Conservation (phyloP, 495 filamentous ascomycete species). For the Trichoderma reesei region DNA sequence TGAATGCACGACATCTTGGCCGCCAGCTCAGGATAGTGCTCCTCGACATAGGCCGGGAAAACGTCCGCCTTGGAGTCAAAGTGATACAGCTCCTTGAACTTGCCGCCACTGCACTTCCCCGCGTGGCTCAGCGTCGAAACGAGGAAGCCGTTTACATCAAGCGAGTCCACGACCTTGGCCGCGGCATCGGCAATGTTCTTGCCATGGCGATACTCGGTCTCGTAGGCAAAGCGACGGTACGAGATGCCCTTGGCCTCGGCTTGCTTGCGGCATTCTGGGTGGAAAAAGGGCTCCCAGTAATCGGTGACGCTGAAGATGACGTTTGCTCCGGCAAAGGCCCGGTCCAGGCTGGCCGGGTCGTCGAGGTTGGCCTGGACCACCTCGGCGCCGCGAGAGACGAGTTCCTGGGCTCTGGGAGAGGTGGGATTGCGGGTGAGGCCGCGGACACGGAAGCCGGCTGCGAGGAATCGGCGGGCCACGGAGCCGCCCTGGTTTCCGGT, state of each 20-base stretch:
- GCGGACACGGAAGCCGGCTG: constrained; percentile 28
- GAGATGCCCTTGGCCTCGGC: constrained; percentile 20
- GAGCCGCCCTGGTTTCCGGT: constrained; percentile 38
- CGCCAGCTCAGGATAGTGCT: constrained; percentile 30
- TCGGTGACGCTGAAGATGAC: constrained; percentile 43
- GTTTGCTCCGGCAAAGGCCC: constrained; percentile 35
- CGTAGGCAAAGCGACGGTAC: constrained; percentile 34
- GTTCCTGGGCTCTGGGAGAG: constrained; percentile 25
- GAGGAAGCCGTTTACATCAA: constrained; percentile 37
- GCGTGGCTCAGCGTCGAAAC: constrained; percentile 33
- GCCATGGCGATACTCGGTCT: constrained; percentile 39
- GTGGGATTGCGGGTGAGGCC: constrained; percentile 38
- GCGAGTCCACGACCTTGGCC: constrained; percentile 30
- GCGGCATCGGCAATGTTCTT: constrained; percentile 46
- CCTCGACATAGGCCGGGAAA: constrained; percentile 30
- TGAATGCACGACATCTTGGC: constrained; percentile 38
- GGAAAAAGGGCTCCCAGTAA: constrained; percentile 39
- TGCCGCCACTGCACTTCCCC: constrained; percentile 27
- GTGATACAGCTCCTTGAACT: constrained; percentile 31
- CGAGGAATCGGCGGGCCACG: constrained; percentile 30
- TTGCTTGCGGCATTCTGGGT: constrained; percentile 21
- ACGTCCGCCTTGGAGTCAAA: constrained; percentile 35
- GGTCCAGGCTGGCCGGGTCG: constrained; percentile 26
- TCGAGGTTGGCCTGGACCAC: constrained; percentile 35
- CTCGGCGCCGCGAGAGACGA: constrained; percentile 31